Base-by-base conservation (phyloP, 805 yeast genomes). In the Metschnikowia borealis region DNA sequence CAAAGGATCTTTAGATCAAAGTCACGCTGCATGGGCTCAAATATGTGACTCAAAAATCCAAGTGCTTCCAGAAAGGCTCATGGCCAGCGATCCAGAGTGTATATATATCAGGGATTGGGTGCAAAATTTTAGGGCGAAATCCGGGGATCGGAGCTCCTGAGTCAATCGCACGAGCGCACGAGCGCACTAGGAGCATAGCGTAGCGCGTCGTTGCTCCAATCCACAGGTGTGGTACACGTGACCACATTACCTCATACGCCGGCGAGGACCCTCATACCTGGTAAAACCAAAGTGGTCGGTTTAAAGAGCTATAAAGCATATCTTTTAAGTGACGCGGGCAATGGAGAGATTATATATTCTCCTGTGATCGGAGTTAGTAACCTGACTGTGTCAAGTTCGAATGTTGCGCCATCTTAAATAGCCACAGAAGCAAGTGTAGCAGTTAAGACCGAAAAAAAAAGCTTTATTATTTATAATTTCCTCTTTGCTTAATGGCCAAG, bases 81-180 rank as follows among this genome's bases (percentile, higher is more conserved):
- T 33, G 45, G 29, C 38, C 36, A 20, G 45, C 31, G 42, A 23
- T 18, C n/a, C 31, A n/a, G 29, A 14, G 45, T 20, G 38, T 20
- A 21, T 42, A 42, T 42, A 42, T 42, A 42, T 44, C n/a, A 14
- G 32, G 36, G 6, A 35, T 53, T 54, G 60, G 59, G 56, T 55
- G 59, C 59, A 57, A 56, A 57, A 38, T 41, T 46, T 38, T 26
- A 42, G 51, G 44, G 52, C 47, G 53, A 44, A 50, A 54, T 52
- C 57, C 59, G 57, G 57, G 48, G 54, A 35, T 55, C 59, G 59
- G 59, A 51, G 54, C 51, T 40, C 41, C 20, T 47, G 42, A 26
- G 43, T 18, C 14, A 20, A 38, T 21, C 34, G 33, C 41, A 20
- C 37, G 33, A 36, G 39, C 46, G 38, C 46, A 29, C 44, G 21